These are phyloP conservation scores for Triangularia setosa DNA, from an alignment of 2,329 filamentous ascomycete genomes.

Conservation along the genomic window DNA sequence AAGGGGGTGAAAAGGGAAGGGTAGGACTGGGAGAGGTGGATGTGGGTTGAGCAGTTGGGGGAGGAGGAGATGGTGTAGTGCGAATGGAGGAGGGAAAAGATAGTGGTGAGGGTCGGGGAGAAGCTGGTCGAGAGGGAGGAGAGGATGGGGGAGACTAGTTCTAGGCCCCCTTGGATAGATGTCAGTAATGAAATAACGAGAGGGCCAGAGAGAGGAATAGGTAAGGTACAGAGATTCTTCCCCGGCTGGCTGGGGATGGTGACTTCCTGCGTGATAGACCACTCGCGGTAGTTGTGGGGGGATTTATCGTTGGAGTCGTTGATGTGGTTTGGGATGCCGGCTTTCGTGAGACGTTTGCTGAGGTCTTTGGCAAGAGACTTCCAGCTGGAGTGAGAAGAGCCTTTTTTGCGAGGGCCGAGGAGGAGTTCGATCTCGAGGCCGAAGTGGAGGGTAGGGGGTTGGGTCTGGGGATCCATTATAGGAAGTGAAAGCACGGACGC, in stretches of 20 bases:
- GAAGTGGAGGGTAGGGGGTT: constrained; percentile 26
- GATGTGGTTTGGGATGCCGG: constrained; percentile 34
- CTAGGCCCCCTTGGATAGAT: constrained; percentile 28
- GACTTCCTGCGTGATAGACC: constrained; percentile 37
- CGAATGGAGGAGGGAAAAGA: constrained; percentile 30
- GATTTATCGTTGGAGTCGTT: constrained; percentile 30
- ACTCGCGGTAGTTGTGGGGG: constrained; percentile 33
- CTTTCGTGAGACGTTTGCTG: constrained; percentile 30
- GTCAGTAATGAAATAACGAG: background rate
- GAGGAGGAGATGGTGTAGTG: constrained; percentile 28
- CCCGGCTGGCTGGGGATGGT: constrained; percentile 31
- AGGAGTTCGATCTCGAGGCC: constrained; percentile 39
- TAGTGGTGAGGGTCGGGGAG: constrained; percentile 29
- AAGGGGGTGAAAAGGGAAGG: constrained; percentile 21
- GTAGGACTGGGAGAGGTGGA: constrained; percentile 32
- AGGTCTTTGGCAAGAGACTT: constrained; percentile 34
- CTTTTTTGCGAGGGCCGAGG: constrained; percentile 31
- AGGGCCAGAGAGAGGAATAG: background rate
- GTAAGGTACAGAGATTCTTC: constrained; percentile 31
- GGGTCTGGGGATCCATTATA: background rate
- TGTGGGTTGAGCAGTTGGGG: constrained; percentile 35
- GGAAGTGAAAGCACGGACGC: background rate
- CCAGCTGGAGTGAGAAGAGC: constrained; percentile 30
- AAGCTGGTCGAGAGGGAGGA: constrained; percentile 18
- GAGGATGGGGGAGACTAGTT: constrained; percentile 37